phyloP scores from a whole-genome alignment of 768 basidiomycete genomes.

The Panaeolus papilionaceus region DNA sequence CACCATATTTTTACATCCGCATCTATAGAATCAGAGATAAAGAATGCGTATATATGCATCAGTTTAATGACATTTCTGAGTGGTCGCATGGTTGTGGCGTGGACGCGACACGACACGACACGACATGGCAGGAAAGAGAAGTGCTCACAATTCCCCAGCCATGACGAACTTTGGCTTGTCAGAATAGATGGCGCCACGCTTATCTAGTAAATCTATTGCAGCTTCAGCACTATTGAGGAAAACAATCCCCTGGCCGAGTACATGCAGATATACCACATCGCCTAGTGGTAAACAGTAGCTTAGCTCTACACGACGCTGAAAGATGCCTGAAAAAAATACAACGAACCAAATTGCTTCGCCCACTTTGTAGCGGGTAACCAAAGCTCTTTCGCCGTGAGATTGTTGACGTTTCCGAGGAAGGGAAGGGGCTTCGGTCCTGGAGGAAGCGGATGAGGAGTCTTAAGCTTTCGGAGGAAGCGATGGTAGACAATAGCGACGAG shows the following conservation, averaged over 20 bases:
- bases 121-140: slow-evolving; percentile 14
- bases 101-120: slow-evolving; percentile 5
- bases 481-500: not conserved
- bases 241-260: slow-evolving; percentile 43
- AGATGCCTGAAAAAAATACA: not conserved
- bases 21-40: slow-evolving; percentile 34
- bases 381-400: slow-evolving; percentile 32
- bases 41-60: slow-evolving; percentile 16
- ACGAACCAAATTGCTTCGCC: slow-evolving; percentile 38
- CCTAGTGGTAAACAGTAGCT: slow-evolving; percentile 15
- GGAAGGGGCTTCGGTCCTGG: slow-evolving; percentile 40
- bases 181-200: slow-evolving; percentile 72
- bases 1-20: slow-evolving; percentile 75
- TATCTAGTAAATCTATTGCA: slow-evolving; percentile 70
- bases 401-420: slow-evolving; percentile 35
- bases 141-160: slow-evolving; percentile 70
- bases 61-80: not conserved
- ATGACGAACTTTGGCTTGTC: slow-evolving; percentile 76
- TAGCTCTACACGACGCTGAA: not conserved
- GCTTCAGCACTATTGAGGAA: slow-evolving; percentile 70
- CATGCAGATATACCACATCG: slow-evolving; percentile 26
- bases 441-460: slow-evolving; percentile 23
- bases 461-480: slow-evolving; percentile 10
- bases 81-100: slow-evolving; percentile 10
- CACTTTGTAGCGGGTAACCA: slow-evolving; percentile 39